A percentile compares a stretch with the other conserved stretches of the same genome.
phyloP scores from a whole-genome alignment of 2,329 filamentous ascomycete genomes.

The Paradendryphiella salina region DNA sequence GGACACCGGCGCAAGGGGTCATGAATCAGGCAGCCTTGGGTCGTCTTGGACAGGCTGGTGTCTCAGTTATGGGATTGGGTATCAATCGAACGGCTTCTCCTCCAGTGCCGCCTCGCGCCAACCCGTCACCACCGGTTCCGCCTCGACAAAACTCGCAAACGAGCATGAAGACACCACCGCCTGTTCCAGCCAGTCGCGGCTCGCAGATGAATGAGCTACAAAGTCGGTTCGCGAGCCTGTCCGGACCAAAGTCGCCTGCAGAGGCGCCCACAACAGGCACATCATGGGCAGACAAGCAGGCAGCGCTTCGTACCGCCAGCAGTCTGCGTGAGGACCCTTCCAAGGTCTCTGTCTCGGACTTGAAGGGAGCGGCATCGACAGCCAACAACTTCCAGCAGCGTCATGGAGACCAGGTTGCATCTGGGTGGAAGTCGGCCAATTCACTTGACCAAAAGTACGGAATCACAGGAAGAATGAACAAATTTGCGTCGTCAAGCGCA shows the following conservation, averaged over 20 bases:
- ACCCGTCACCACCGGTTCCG: constrained; percentile 34
- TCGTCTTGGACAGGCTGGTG: constrained; percentile 71
- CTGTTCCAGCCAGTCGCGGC: constrained; percentile 25
- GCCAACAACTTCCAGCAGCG: constrained; percentile 71
- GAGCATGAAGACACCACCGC: constrained; percentile 22
- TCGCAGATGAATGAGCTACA: constrained; percentile 68
- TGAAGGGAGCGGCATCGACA: constrained; percentile 61
- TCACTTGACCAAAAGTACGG: constrained; percentile 65
- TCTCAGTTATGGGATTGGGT: constrained; percentile 76
- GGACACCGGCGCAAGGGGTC: constrained; percentile 42
- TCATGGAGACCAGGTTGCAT: constrained; percentile 68
- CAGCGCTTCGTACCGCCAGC: constrained; percentile 64
- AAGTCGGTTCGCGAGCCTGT: constrained; percentile 60
- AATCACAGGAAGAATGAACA: constrained; percentile 55
- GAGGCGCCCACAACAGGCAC: constrained; percentile 55
- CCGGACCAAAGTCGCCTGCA: constrained; percentile 39
- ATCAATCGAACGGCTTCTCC: constrained; percentile 60
- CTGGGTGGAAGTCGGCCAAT: constrained; percentile 62
- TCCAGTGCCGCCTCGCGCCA: constrained; percentile 44
- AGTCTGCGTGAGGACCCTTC: constrained; percentile 64
- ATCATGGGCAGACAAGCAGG: constrained; percentile 65
- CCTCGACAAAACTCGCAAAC: constrained; percentile 28
- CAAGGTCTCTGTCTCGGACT: constrained; percentile 63
- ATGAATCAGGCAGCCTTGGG: constrained; percentile 64
- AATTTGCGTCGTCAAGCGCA: constrained; percentile 36